Evolutionary conservation across 495 filamentous ascomycete species (phyloP).

Genomic region (Parmelia sp.): DNA sequence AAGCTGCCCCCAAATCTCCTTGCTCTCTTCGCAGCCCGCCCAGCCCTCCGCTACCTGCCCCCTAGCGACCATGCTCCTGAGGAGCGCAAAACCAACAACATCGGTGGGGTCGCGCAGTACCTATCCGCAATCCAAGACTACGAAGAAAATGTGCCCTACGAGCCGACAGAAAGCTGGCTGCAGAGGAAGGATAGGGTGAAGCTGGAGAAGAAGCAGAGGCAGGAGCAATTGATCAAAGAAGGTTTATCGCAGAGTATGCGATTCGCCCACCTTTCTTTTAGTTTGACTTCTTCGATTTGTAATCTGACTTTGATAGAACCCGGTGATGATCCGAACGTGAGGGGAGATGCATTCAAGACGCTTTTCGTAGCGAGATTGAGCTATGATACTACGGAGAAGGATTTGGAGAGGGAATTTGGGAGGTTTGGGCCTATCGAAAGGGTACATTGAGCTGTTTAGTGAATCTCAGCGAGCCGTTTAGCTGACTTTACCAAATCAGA

Average conservation of each 20-base stretch:
- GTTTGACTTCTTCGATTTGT: conserved; percentile 15
- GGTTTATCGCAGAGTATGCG: conserved; percentile 62
- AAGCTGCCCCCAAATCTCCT: conserved; percentile 88
- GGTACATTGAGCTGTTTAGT: conserved; percentile 43
- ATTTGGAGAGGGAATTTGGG: conserved; percentile 90
- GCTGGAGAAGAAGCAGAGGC: conserved; percentile 63
- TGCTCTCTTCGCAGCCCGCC: conserved; percentile 88
- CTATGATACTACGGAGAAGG: conserved; percentile 80
- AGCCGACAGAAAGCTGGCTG: conserved; percentile 86
- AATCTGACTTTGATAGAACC: conserved; percentile 47
- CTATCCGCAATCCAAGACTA: conserved; percentile 63
- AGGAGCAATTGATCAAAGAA: conserved; percentile 59
- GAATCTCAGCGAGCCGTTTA: not conserved
- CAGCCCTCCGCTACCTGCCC: conserved; percentile 82
- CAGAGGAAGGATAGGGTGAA: conserved; percentile 75
- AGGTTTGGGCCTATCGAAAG: conserved; percentile 93
- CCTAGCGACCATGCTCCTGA: conserved; percentile 78
- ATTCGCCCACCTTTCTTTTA: conserved; percentile 20
- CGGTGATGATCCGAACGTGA: conserved; percentile 70
- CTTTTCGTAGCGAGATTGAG: conserved; percentile 86
- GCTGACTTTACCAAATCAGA: conserved; percentile 44
- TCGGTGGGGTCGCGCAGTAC: conserved; percentile 67
- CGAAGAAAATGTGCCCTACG: conserved; percentile 64
- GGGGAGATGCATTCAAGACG: conserved; percentile 91
- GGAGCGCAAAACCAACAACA: conserved; percentile 63